Evolutionary conservation across 2,329 filamentous ascomycete species (phyloP).

Genomic region (Lecanicillium sp.): DNA sequence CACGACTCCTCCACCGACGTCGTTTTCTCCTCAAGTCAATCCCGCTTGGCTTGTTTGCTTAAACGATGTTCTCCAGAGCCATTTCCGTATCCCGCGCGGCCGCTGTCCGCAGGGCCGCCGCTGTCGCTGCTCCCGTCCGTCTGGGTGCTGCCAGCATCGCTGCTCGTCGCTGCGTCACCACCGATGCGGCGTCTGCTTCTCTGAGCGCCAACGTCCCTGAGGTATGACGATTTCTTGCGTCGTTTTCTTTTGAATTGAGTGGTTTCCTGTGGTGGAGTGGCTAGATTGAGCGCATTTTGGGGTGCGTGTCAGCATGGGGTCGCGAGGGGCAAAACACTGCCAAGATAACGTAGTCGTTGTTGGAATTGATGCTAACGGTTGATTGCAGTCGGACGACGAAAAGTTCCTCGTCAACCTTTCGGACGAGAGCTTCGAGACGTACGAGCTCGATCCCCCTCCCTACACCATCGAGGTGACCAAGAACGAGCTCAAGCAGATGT

Average conservation of each 20-base stretch:
- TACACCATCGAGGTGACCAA: conserved; percentile 94
- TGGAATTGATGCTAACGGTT: not conserved
- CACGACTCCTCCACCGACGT: not conserved
- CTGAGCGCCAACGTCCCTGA: conserved; percentile 65
- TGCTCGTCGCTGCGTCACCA: conserved; percentile 76
- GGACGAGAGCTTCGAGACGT: conserved; percentile 99
- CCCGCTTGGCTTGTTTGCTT: conserved; percentile 2
- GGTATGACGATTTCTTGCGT: conserved; percentile 29
- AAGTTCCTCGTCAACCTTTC: conserved; percentile 87
- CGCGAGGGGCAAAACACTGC: not conserved
- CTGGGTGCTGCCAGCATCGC: conserved; percentile 28
- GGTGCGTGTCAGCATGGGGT: conserved; percentile 3
- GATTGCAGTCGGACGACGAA: conserved; percentile 77
- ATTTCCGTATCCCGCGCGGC: conserved; percentile 56
- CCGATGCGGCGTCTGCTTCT: conserved; percentile 87
- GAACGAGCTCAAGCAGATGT: conserved; percentile 98
- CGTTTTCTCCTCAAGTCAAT: conserved; percentile 9
- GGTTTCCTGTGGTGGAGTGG: not conserved
- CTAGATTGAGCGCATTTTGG: not conserved
- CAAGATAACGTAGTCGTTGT: too few relatives aligned
- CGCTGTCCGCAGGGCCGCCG: conserved; percentile 45
- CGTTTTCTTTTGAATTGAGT: too few relatives aligned
- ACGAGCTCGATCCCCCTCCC: conserved; percentile 92
- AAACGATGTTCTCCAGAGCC: conserved; percentile 64
- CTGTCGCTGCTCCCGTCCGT: conserved; percentile 35